phyloP scores from a whole-genome alignment of 176 grass and related monocot species.

The Elaeis guineensis region DNA sequence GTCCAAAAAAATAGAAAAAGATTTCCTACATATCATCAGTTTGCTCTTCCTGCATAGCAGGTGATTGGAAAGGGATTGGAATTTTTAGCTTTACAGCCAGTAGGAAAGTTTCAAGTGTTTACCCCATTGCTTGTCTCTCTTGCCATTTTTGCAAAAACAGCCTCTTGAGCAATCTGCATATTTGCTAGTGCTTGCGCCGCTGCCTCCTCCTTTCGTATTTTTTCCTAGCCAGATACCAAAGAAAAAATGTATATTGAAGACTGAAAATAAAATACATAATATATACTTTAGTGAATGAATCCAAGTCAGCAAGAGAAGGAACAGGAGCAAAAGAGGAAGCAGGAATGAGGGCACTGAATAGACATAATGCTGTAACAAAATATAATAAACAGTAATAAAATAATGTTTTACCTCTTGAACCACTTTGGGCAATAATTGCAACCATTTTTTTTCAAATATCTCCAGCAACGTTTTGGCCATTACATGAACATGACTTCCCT shows the following conservation, averaged over 20 bases:
- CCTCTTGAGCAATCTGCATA: slow-evolving; percentile 38
- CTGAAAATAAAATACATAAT: too few species aligned
- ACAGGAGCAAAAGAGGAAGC: too few species aligned
- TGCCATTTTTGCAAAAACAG: slow-evolving; percentile 53
- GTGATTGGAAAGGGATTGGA: too few species aligned
- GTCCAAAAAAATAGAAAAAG: too few species aligned
- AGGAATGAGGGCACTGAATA: too few species aligned
- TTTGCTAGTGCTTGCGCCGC: slow-evolving; percentile 34
- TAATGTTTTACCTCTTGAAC: slow-evolving; percentile 50
- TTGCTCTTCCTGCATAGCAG: too few species aligned
- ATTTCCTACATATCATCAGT: too few species aligned
- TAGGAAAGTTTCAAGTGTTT: neutral
- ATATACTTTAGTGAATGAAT: too few species aligned
- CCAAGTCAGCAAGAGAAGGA: too few species aligned
- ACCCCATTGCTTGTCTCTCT: slow-evolving; percentile 81
- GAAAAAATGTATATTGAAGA: slow-evolving; percentile 5
- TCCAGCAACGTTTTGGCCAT: slow-evolving; percentile 79
- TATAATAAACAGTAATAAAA: neutral
- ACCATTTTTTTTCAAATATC: slow-evolving; percentile 89
- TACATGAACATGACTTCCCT: slow-evolving; percentile 44
- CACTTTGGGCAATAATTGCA: slow-evolving; percentile 72
- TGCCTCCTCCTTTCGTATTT: slow-evolving; percentile 57
- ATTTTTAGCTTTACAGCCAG: too few species aligned
- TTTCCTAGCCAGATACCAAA: slow-evolving; percentile 46
- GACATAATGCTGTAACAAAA: too few species aligned